Percentiles rank a stretch among this genome's conserved stretches.
Conservation (phyloP, 805 yeast species). For the Candida jianshihensis region DNA sequence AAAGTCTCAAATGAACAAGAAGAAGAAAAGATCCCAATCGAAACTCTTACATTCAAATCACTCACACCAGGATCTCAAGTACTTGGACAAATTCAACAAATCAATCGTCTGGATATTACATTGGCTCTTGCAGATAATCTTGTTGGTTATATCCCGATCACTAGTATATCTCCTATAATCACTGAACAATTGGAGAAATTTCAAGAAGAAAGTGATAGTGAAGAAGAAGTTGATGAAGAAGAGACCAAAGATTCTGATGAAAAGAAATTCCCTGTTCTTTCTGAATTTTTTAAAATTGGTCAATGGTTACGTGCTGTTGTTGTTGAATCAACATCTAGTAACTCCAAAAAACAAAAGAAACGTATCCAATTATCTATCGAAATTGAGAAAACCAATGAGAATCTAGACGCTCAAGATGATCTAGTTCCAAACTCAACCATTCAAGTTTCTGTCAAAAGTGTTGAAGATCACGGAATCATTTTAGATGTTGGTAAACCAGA, state of each 20-base stretch:
- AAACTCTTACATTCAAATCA: constrained; percentile 53
- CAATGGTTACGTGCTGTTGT: constrained; percentile 84
- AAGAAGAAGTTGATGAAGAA: constrained; percentile 31
- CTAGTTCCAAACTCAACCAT: constrained; percentile 51
- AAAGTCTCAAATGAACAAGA: constrained; percentile 18
- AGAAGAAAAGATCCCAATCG: constrained; percentile 40
- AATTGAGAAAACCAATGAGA: constrained; percentile 62
- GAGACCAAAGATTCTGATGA: constrained; percentile 25
- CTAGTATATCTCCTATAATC: constrained; percentile 61
- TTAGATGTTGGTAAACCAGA: constrained; percentile 59
- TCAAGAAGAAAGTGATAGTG: constrained; percentile 36
- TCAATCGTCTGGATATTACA: constrained; percentile 56
- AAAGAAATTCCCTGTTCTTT: constrained; percentile 49
- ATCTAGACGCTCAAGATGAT: constrained; percentile 60
- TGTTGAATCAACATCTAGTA: constrained; percentile 42
- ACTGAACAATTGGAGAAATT: constrained; percentile 48
- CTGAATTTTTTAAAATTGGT: constrained; percentile 55
- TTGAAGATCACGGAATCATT: constrained; percentile 90
- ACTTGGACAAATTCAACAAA: constrained; percentile 65
- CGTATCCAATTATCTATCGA: constrained; percentile 67
- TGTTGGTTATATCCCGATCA: constrained; percentile 70
- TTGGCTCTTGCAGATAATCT: constrained; percentile 76
- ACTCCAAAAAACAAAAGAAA: constrained; percentile 38
- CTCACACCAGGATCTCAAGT: constrained; percentile 67
- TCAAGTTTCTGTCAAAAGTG: constrained; percentile 70